These are phyloP conservation scores for Phytophthora boehmeriae DNA, from an alignment of 352 stramenopile species.

Conservation along the genomic window DNA sequence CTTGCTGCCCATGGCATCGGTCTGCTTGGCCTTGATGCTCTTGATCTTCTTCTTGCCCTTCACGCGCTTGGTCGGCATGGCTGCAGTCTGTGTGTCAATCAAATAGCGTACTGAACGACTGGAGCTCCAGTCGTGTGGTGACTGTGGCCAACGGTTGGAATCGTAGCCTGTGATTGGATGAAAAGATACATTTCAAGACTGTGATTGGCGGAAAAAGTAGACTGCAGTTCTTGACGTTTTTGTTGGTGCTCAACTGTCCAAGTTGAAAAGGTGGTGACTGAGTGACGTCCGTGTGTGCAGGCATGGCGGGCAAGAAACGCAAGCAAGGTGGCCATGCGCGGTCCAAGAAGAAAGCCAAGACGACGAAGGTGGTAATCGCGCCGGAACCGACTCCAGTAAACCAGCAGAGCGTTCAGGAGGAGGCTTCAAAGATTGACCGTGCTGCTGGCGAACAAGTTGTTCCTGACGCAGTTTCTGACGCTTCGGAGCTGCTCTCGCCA, in stretches of 20 bases:
- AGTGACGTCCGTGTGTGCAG: slow-evolving; percentile 9
- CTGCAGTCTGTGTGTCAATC: slow-evolving; percentile 1
- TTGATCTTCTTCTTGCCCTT: slow-evolving; percentile 92
- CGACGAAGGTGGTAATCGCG: slow-evolving; percentile 4
- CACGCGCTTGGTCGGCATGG: slow-evolving; percentile 87
- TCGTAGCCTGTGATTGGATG: slow-evolving; percentile 7
- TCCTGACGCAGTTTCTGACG: neutral
- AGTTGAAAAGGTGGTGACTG: slow-evolving; percentile 1
- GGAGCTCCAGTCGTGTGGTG: slow-evolving; percentile 20
- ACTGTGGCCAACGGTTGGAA: slow-evolving; percentile 29
- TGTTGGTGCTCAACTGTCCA: neutral
- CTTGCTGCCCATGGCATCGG: slow-evolving; percentile 84
- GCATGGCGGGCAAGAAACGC: slow-evolving; percentile 67
- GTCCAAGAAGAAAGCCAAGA: slow-evolving; percentile 58
- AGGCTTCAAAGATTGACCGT: slow-evolving; percentile 16
- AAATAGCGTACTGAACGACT: too few relatives aligned
- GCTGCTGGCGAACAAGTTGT: slow-evolving; percentile 13
- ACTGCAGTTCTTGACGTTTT: slow-evolving; percentile 9
- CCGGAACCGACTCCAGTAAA: slow-evolving; percentile 13
- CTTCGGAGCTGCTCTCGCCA: slow-evolving; percentile 58
- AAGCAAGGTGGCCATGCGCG: slow-evolving; percentile 44
- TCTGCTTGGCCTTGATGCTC: slow-evolving; percentile 90
- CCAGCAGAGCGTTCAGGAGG: slow-evolving; percentile 22
- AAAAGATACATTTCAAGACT: slow-evolving; percentile 9
- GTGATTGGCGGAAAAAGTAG: slow-evolving; percentile 9